Conservation (phyloP, 164 flowering plant genomes). For the Annona squamosa region DNA sequence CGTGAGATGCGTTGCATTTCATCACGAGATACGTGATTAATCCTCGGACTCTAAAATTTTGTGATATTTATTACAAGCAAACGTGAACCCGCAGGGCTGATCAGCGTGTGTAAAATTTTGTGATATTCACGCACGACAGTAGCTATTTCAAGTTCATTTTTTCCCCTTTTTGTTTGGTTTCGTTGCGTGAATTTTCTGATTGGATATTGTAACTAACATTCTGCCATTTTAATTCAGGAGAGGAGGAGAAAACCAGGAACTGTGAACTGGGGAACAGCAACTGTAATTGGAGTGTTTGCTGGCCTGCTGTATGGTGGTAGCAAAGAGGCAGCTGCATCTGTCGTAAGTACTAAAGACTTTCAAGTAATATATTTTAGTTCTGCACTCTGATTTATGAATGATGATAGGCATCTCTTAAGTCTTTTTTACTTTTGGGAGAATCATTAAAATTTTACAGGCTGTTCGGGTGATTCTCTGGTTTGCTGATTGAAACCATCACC, state of each 20-base stretch:
- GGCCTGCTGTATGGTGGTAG: constrained; percentile 97
- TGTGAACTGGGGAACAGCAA: constrained; percentile 89
- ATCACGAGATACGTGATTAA: neutral
- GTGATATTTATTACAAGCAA: neutral
- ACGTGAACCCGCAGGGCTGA: neutral
- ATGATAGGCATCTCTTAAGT: neutral
- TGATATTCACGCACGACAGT: neutral
- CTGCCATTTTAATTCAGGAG: constrained; percentile 25
- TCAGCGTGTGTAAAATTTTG: neutral
- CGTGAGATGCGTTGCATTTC: neutral
- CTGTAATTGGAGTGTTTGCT: constrained; percentile 77
- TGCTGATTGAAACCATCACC: neutral
- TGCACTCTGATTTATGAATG: neutral
- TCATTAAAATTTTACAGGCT: neutral
- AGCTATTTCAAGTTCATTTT: neutral
- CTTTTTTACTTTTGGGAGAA: neutral
- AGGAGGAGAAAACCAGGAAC: constrained; percentile 49
- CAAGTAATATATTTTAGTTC: neutral
- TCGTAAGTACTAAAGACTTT: constrained; percentile 44
- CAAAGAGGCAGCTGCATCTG: constrained; percentile 94
- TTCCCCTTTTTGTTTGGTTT: neutral
- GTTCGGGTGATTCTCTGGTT: neutral
- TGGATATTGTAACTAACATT: neutral
- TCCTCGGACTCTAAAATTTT: neutral
- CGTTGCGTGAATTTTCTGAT: neutral